phyloP scores from a whole-genome alignment of 73 alveolate genomes.

The Paramecium sonneborni region DNA sequence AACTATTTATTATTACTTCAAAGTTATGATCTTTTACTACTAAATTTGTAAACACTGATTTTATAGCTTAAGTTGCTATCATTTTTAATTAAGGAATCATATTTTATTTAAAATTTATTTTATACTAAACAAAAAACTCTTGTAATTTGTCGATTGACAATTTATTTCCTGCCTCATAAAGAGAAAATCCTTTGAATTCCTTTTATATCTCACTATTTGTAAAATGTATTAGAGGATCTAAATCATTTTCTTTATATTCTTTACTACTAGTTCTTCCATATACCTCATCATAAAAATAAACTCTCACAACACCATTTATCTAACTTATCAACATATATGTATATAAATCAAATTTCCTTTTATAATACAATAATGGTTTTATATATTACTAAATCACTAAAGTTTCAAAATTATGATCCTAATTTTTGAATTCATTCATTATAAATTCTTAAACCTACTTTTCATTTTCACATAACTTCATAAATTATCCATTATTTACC shows the following conservation, averaged over 20 bases:
- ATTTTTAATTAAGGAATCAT: not conserved
- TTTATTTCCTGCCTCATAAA: not conserved
- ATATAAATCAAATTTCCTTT: constrained; percentile 61
- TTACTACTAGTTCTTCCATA: constrained; percentile 14
- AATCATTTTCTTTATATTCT: constrained; percentile 22
- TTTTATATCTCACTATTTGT: not conserved
- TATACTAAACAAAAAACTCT: not conserved
- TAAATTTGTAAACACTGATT: not conserved
- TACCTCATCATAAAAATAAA: constrained; percentile 59
- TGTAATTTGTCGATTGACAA: constrained; percentile 37
- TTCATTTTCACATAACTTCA: not conserved
- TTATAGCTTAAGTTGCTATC: not conserved
- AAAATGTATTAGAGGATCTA: constrained; percentile 1
- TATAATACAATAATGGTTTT: not conserved
- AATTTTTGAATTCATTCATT: not conserved
- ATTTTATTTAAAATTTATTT: not conserved
- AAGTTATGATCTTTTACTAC: not conserved
- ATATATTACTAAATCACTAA: not conserved
- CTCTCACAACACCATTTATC: constrained; percentile 24
- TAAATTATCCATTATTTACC: not conserved
- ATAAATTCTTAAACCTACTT: not conserved
- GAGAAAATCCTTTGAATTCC: not conserved
- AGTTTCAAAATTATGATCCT: not conserved
- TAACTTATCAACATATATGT: not conserved
- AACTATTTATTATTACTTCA: not conserved